A percentile compares a stretch with the other conserved stretches of the same genome.
phyloP scores from a whole-genome alignment of 2,329 filamentous ascomycete species.

The Ascomycota sp. region DNA sequence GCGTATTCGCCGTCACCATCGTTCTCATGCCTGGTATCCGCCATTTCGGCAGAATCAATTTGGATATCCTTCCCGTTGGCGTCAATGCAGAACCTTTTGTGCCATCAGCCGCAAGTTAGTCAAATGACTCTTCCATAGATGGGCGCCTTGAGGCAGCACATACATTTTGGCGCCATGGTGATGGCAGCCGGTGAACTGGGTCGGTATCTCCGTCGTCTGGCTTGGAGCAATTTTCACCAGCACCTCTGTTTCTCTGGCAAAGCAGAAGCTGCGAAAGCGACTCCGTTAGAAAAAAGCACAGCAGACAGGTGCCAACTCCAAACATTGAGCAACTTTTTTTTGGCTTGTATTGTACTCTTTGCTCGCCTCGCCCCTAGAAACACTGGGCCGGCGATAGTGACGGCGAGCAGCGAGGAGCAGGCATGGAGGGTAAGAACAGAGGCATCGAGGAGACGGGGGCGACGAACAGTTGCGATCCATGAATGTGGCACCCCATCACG shows the following conservation, averaged over 20 bases:
- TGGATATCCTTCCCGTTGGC: conserved; percentile 39
- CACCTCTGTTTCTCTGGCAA: conserved; percentile 22
- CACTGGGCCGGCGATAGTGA: no score
- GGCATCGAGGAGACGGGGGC: not conserved
- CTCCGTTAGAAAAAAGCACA: no score
- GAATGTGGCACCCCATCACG: conserved; percentile 20
- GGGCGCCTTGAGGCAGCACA: no score
- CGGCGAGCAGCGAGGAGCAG: no score
- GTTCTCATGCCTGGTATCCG: conserved; percentile 5
- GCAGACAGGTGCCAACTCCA: no score
- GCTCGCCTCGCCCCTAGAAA: no score
- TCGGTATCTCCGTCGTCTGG: conserved; percentile 32
- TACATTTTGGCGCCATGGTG: conserved; percentile 36
- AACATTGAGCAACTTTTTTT: no score
- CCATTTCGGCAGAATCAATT: conserved; percentile 17
- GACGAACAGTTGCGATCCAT: conserved; percentile 18
- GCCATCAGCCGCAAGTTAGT: no score
- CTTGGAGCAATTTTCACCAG: conserved; percentile 26
- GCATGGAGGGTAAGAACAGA: no score
- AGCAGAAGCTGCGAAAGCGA: conserved; percentile 26
- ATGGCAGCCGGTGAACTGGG: conserved; percentile 46
- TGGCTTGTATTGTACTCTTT: no score
- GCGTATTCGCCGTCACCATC: conserved; percentile 3
- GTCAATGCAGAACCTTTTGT: conserved; percentile 40
- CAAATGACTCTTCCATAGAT: no score